Evolutionary conservation across 192 early-diverging fungal genomes (phyloP), one percentile per base, ranked within the genome.

Genomic region (Mycoemilia scoparia): DNA sequence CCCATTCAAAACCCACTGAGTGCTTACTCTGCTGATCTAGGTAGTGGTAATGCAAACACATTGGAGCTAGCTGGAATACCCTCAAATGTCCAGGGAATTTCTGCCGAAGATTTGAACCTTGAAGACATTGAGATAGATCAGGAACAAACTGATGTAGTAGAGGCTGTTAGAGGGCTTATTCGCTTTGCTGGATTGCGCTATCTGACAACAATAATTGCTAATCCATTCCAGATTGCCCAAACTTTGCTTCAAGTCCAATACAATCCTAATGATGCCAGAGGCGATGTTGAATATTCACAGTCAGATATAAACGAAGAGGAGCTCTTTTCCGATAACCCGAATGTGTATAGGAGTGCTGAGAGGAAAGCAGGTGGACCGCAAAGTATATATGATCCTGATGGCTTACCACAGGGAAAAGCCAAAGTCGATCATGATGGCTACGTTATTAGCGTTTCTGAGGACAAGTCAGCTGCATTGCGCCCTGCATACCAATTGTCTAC

Each of bases 241-340:
- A 81, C 76, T 13, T 41, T 84, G n/a, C 39, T 79, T 24, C 78
- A 84, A 51, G 74, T 81, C 15, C 78, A 81, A 52, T 74, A 76
- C 40, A 28, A 72, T 15, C 80, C 80, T 13, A 51, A 11, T 13
- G 51, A 52, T 1, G 54, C 38, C 7, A 34, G 23, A 13, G 24
- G 21, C 14, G 21, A 11, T 10, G 43, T 24, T 20, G 34, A 26
- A 21, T 21, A 24, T n/a, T 23, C 37, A 15, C 21, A 20, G 28
- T 33, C 30, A 25, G 36, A 32, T 0, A 30, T 29, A 10, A 26
- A 32, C 20, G 42, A 44, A 17, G 47, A 38, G 12, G 34, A 38
- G 7, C 42, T 32, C 29, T 9, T 10, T 12, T 10, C 9, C 21
- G 12, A 12, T 23, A 17, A 16, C 9, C 9, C 12, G 7, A 17